Base-by-base conservation (phyloP, 2,329 filamentous ascomycete genomes). In the Fusarium citri region DNA sequence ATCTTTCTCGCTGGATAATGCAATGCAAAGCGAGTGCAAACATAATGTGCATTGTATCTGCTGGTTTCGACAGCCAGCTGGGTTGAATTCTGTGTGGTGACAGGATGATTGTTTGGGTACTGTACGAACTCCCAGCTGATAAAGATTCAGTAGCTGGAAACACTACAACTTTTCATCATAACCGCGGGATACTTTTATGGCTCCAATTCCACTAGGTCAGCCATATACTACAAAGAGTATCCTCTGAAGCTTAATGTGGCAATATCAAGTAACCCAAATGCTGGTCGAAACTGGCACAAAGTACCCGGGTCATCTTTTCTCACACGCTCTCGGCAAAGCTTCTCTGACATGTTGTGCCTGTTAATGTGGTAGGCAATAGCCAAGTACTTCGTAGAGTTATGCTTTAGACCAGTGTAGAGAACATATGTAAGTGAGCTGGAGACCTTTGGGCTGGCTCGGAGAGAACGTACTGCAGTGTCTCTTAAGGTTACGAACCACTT, bases 11-110 rank as follows among this genome's bases (percentile, higher is more conserved):
- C n/a, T n/a, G n/a, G n/a, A n/a, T 70, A 34, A 65, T 62, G 71
- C 67, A 64, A 64, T 59, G 58, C 56, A 23, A 60, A 58, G 47
- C 37, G 48, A 60, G 66, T 71, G 64, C 68, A 72, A 67, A 71
- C 66, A 66, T 71, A 66, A 62, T 72, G 55, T 64, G 72, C 72
- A 74, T 72, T 59, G 42, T 23, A 64, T 46, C 51, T 59, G 37
- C 20, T 45, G 31, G 34, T 37, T 43, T 41, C n/a, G 59, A 28
- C 22, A 16, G 45, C 28, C 30, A 20, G 16, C 22, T 51, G 48
- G n/a, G 4, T 2, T 41, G 56, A 20, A 26, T 47, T 20, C 8
- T 48, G 9, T 47, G 48, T 16, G 20, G 12, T 2, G 6, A 14
- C 2, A 40, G 1, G 31, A 59, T 7, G 5, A 10, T 41, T 6